These are phyloP conservation scores for Plasmodium gonderi DNA, from an alignment of 169 alveolate genomes.

Conservation along the genomic window DNA sequence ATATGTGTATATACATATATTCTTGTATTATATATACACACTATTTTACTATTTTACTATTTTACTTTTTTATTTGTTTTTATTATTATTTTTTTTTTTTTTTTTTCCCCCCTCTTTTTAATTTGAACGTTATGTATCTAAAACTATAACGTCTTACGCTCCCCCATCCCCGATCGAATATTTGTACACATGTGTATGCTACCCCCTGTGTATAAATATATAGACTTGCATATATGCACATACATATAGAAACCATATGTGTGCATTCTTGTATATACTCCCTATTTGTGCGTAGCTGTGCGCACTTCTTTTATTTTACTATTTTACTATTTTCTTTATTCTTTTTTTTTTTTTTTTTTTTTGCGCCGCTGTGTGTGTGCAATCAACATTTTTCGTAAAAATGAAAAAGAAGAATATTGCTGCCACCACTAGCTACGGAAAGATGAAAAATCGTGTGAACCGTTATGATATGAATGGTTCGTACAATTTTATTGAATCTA, in stretches of 20 bases:
- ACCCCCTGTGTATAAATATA: neutral
- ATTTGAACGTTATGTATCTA: neutral
- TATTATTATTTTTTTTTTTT: neutral
- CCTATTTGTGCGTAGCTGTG: neutral
- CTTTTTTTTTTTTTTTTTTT: neutral
- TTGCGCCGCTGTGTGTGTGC: neutral
- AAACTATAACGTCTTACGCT: neutral
- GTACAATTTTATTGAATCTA: constrained; percentile 24
- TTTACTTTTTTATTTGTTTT: neutral
- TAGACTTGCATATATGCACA: neutral
- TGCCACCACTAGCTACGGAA: constrained; percentile 38
- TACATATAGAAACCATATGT: neutral
- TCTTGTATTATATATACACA: neutral
- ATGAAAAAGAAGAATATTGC: constrained; percentile 46
- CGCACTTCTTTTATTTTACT: neutral
- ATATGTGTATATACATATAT: neutral
- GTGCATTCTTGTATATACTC: neutral
- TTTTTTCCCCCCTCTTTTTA: neutral
- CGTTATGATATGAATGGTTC: constrained; percentile 72
- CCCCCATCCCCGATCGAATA: neutral
- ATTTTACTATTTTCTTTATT: no score
- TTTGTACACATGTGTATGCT: neutral
- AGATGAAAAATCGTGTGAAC: constrained; percentile 25
- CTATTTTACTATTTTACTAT: neutral
- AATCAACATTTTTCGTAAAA: neutral